Percentiles rank a stretch among this genome's conserved stretches.
phyloP scores from a whole-genome alignment of 2,329 filamentous ascomycete species.

The Aspergillus spinulosporus region DNA sequence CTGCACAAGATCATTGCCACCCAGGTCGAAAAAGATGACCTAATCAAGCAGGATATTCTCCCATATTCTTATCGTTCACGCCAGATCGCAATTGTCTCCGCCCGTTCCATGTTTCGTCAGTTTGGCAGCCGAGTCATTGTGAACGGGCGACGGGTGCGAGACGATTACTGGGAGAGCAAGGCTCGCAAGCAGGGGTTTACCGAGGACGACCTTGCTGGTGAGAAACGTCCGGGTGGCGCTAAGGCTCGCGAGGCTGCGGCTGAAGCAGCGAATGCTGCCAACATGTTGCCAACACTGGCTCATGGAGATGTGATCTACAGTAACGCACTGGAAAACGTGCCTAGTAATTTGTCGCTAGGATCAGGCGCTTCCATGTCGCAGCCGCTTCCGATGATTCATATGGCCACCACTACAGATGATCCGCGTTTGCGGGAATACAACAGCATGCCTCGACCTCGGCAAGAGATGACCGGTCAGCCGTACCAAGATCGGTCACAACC shows the following conservation, averaged over 20 bases:
- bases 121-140: slow-evolving; percentile 94
- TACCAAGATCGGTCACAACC: slow-evolving; percentile 86
- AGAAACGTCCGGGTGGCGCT: slow-evolving; percentile 89
- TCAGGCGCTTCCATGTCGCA: slow-evolving; percentile 61
- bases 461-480: slow-evolving; percentile 81
- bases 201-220: slow-evolving; percentile 90
- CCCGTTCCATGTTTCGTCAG: slow-evolving; percentile 96
- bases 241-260: slow-evolving; percentile 82
- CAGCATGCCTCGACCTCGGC: slow-evolving; percentile 78
- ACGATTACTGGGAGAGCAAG: slow-evolving; percentile 99
- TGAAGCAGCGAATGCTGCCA: slow-evolving; percentile 62
- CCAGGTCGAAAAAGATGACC: slow-evolving; percentile 92
- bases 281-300: slow-evolving; percentile 60
- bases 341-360: slow-evolving; percentile 69
- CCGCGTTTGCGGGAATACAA: slow-evolving; percentile 78
- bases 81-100: slow-evolving; percentile 97
- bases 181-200: slow-evolving; percentile 97
- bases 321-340: slow-evolving; percentile 68
- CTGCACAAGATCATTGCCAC: slow-evolving; percentile 97
- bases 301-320: slow-evolving; percentile 89
- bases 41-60: slow-evolving; percentile 91
- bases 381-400: slow-evolving; percentile 81
- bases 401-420: slow-evolving; percentile 75
- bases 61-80: slow-evolving; percentile 98
- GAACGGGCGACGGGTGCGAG: slow-evolving; percentile 84